Evolutionary conservation across 1,284 basidiomycete genomes (phyloP), one percentile per base, ranked within the genome.

Genomic region (Boletus semigastroideus): DNA sequence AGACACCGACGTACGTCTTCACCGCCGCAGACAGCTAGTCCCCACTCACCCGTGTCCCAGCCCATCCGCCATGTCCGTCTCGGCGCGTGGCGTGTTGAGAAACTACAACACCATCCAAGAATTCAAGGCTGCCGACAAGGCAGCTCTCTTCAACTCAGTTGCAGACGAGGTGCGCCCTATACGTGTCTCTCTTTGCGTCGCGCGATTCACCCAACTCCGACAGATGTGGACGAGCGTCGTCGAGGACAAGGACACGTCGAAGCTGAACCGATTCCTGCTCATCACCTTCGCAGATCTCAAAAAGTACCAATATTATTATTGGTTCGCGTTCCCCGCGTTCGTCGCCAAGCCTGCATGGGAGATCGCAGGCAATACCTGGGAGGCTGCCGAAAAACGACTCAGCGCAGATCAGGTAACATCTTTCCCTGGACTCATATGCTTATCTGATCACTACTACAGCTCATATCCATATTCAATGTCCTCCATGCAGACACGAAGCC

Each of bases 21-120:
- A 49, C 67, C 46, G 48, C 53, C 42, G 22, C 51, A 19, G 46
- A 42, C 61, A 54, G 52, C 48, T 31, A 46, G 25, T 25, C 25
- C 25, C 42, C 5, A 13, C 57, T 59, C 36, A 60, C 34, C 27
- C 1, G 27, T 33, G 9, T 12, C 10, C 6, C 54, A 83, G 79
- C 42, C 49, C 69, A n/a, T 71, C 78, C 1, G 58, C 72, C 1
- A 63, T 75, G 53, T 70, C 78, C 2, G 72, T 80, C 16, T 46
- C 68, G 0, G 74, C 81, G 1, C 64, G 55, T 6, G 96, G 96
- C 11, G 72, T 77, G 1, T 79, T 98, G 62, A 95, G 94, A 78
- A 94, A 94, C 68, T 95, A 82, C 74, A 99, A 99, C 67, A 98
- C 97, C 2, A 87, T 98, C 60, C 95, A 98, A 62, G 93, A 97